Percentiles rank a stretch among this genome's conserved stretches.
Evolutionary conservation across 108 stramenopile genomes (phyloP).

Genomic region (Skeletonema costatum): DNA sequence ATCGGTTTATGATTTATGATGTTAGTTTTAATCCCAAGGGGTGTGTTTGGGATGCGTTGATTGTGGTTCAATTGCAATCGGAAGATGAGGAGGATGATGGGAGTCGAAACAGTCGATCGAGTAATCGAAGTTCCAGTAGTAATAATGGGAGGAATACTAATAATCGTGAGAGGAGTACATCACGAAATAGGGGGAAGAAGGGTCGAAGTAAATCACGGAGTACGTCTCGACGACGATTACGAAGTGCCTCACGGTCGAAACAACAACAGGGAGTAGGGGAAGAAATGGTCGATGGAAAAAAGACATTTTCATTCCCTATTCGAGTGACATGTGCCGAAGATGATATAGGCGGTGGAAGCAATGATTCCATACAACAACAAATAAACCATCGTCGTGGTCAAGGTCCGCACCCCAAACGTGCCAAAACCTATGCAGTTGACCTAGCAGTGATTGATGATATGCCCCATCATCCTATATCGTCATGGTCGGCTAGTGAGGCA

Average conservation of each 20-base stretch:
- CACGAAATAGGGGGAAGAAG: neutral
- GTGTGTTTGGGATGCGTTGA: conserved; percentile 51
- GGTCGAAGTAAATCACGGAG: neutral
- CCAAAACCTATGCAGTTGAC: conserved; percentile 49
- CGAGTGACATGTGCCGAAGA: conserved; percentile 49
- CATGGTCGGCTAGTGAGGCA: conserved; percentile 29
- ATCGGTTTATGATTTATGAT: conserved; percentile 40
- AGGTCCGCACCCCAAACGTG: conserved; percentile 6
- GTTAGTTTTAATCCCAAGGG: conserved; percentile 49
- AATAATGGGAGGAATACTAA: too few species aligned
- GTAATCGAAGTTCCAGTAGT: too few species aligned
- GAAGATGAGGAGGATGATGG: conserved; percentile 22
- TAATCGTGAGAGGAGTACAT: neutral
- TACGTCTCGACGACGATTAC: neutral
- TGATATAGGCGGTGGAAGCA: conserved; percentile 19
- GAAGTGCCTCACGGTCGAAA: neutral
- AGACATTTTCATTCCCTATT: conserved; percentile 50
- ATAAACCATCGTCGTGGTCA: neutral
- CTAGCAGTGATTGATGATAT: conserved; percentile 40
- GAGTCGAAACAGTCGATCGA: neutral
- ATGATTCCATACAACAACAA: neutral
- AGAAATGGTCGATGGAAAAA: conserved; percentile 10
- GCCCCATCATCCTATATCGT: conserved; percentile 36
- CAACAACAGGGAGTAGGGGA: neutral
- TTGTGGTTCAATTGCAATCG: conserved; percentile 24